A percentile compares a stretch with the other conserved stretches of the same genome.
Conservation (phyloP, 805 yeast species). For the Suhomyces vadensis region DNA sequence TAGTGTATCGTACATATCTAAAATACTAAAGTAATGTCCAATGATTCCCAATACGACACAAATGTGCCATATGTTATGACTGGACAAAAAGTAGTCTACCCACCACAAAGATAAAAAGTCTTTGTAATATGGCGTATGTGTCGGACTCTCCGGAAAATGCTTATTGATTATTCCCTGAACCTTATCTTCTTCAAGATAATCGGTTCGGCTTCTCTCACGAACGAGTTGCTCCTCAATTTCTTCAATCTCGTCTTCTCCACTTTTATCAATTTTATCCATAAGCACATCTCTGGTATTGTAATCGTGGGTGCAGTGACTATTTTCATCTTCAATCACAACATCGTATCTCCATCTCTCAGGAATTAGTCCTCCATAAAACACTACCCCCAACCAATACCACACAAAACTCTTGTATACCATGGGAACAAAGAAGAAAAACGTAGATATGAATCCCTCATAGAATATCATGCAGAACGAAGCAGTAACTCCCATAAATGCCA, state of each 20-base stretch:
- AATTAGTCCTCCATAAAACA: conserved; percentile 80
- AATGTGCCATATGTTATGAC: conserved; percentile 94
- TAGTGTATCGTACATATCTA: conserved; percentile 59
- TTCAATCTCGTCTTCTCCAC: conserved; percentile 41
- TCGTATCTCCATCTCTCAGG: conserved; percentile 89
- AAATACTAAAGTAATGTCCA: conserved; percentile 81
- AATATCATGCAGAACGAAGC: conserved; percentile 59
- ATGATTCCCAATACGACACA: conserved; percentile 87
- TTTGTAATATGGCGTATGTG: conserved; percentile 33
- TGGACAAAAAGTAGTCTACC: conserved; percentile 71
- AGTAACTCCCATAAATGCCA: conserved; percentile 73
- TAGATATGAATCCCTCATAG: conserved; percentile 54
- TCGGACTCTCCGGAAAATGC: conserved; percentile 39
- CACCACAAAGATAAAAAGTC: conserved; percentile 71
- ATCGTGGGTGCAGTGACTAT: conserved; percentile 14
- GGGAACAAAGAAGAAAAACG: conserved; percentile 64
- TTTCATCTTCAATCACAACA: conserved; percentile 52
- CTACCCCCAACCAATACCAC: conserved; percentile 81
- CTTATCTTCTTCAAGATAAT: conserved; percentile 15
- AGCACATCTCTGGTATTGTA: conserved; percentile 33
- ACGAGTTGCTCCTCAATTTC: conserved; percentile 31
- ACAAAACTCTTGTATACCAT: conserved; percentile 63
- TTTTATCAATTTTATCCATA: conserved; percentile 33
- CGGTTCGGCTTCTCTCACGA: conserved; percentile 2
- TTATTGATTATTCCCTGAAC: conserved; percentile 32